These are phyloP conservation scores for Caryopteris hybrid DNA, from an alignment of 305 asterid genomes.

Conservation along the genomic window DNA sequence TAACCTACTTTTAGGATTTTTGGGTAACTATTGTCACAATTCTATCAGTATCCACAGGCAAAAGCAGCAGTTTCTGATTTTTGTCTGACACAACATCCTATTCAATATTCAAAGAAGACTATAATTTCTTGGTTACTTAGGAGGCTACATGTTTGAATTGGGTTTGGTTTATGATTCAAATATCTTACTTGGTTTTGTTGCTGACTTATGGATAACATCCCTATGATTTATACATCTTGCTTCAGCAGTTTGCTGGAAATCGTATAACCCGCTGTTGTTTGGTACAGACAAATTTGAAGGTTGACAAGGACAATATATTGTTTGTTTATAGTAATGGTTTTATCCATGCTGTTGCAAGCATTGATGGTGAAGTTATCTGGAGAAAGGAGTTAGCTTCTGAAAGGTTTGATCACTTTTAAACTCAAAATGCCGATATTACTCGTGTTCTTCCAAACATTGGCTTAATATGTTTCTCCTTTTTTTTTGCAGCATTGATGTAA, in stretches of 20 bases:
- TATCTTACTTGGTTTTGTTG: constrained; percentile 3
- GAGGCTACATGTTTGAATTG: background rate
- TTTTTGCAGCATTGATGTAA: constrained; percentile 60
- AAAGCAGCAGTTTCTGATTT: background rate
- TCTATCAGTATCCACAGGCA: background rate
- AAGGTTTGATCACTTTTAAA: constrained; percentile 25
- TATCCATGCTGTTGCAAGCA: constrained; percentile 78
- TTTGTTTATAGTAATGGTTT: constrained; percentile 72
- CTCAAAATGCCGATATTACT: constrained; percentile 1
- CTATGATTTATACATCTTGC: background rate
- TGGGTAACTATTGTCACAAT: background rate
- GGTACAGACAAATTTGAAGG: constrained; percentile 59
- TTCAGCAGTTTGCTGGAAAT: background rate
- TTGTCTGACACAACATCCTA: background rate
- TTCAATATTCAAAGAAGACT: constrained; percentile 7
- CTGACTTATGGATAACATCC: constrained; percentile 4
- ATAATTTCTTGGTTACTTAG: background rate
- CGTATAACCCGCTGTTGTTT: constrained; percentile 16
- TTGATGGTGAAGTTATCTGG: constrained; percentile 91
- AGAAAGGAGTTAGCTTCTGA: constrained; percentile 57
- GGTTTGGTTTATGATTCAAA: background rate
- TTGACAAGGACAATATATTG: constrained; percentile 59
- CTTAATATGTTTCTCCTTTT: constrained; percentile 16
- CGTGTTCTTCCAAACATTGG: constrained; percentile 2
- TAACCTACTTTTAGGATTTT: background rate